These are phyloP conservation scores for Pisolithus thermaeus DNA, from an alignment of 1,284 basidiomycete genomes.

Conservation along the genomic window DNA sequence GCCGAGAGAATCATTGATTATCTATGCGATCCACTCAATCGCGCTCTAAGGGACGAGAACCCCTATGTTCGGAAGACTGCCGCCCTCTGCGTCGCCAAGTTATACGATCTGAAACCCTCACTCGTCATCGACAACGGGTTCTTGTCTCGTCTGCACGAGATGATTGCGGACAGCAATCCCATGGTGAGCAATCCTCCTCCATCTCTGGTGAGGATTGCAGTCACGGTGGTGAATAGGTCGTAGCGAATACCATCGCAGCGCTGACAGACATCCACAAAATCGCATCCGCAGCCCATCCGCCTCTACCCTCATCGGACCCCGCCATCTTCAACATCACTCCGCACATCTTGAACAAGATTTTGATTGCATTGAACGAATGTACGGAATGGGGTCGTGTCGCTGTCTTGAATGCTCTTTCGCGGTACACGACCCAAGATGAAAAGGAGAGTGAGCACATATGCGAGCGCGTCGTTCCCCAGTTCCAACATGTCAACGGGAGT, in stretches of 20 bases:
- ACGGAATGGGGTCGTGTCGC: constrained; percentile 98
- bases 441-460: constrained; percentile 98
- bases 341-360: constrained; percentile 79
- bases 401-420: constrained; percentile 80
- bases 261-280: constrained; percentile 88
- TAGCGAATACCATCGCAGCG: constrained; percentile 91
- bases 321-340: constrained; percentile 81
- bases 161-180: constrained; percentile 94
- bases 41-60: constrained; percentile 90
- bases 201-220: background rate
- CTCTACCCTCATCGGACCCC: constrained; percentile 51
- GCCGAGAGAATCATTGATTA: constrained; percentile 99
- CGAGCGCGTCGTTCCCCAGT: constrained; percentile 96
- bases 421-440: constrained; percentile 80
- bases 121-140: constrained; percentile 95
- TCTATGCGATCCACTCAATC: constrained; percentile 88
- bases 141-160: constrained; percentile 80
- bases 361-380: constrained; percentile 96
- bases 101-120: constrained; percentile 95
- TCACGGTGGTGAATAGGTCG: constrained; percentile 53
- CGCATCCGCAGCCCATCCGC: constrained; percentile 45
- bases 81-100: constrained; percentile 91
- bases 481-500: constrained; percentile 94
- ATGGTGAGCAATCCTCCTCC: constrained; percentile 59
- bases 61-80: constrained; percentile 98